Percentiles rank a stretch among this genome's conserved stretches.
phyloP scores from a whole-genome alignment of 176 grass and related monocot species.

The Carex parvula region DNA sequence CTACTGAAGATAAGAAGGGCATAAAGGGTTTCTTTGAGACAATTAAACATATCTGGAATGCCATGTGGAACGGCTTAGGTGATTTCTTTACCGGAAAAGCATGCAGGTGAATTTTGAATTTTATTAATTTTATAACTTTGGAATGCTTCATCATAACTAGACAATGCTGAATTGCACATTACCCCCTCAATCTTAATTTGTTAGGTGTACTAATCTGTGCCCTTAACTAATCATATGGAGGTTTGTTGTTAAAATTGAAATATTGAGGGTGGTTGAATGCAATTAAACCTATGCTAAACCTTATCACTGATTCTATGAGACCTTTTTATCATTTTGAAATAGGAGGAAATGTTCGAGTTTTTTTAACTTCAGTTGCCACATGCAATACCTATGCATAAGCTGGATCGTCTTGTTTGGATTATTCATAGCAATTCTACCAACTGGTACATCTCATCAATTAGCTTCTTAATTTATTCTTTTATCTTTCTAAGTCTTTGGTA shows the following conservation, averaged over 20 bases:
- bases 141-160: background rate
- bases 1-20: slow-evolving; percentile 40
- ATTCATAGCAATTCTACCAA: slow-evolving; percentile 34
- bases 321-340: background rate
- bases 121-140: background rate
- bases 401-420: slow-evolving; percentile 58
- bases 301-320: background rate
- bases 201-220: background rate
- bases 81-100: slow-evolving; percentile 68
- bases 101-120: slow-evolving; percentile 44
- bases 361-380: slow-evolving; percentile 68
- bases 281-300: background rate
- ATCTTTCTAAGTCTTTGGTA: background rate
- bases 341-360: slow-evolving; percentile 65
- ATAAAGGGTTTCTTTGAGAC: slow-evolving; percentile 44
- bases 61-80: slow-evolving; percentile 32
- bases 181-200: background rate
- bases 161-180: background rate
- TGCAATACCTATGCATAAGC: slow-evolving; percentile 51
- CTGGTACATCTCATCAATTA: slow-evolving; percentile 38
- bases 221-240: background rate
- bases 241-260: background rate
- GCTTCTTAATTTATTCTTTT: background rate
- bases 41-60: slow-evolving; percentile 37
- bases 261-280: background rate